Base-by-base conservation (phyloP, 2,329 filamentous ascomycete species). In the Nothophaeocryptopus gaeumannii region DNA sequence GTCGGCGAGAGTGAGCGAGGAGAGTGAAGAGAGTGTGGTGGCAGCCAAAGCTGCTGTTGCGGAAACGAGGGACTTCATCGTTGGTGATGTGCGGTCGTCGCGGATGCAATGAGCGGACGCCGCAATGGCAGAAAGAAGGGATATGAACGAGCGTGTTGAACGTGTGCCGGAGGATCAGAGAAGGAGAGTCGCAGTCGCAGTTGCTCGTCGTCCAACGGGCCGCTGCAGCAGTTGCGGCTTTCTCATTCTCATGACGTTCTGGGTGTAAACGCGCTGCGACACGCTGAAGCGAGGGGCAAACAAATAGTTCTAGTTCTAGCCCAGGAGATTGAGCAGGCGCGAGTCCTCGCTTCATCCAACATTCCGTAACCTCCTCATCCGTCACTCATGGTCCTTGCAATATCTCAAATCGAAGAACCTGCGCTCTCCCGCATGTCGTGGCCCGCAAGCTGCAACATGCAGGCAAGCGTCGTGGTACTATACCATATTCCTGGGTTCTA, bases 81-180 rank as follows among this genome's bases (percentile, higher is more conserved):
- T 52, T n/a, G 20, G 45, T 31, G 20, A 26, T 37, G 45, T n/a
- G n/a, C n/a, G 32, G 39, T 34, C 14, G 68, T 26, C 20, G 20
- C 3, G 7, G 20, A 26, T 72, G 32, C 79, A 79, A 1, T 69
- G 74, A 30, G 60, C 86, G 51, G 70, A 64, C 3, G 77, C 87
- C 29, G 40, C n/a, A 39, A 32, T 12, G 41, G 50, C 45, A 29
- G 33, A 34, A 39, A 35, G 47, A 50, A 38, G 29, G 45, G 34
- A 47, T 16, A 33, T 30, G 26, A 36, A 37, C 29, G 38, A 36
- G 38, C 13, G 37, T 39, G 37, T 38, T 11, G 15, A 29, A 31
- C 33, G 29, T 37, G 42, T 45, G 29, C 16, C 33, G 39, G 8
- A 44, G 32, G 31, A 26, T 14, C 43, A 44, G 15, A 47, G 44